Conservation (phyloP, 441 rosid species). For the Melastoma candidum region DNA sequence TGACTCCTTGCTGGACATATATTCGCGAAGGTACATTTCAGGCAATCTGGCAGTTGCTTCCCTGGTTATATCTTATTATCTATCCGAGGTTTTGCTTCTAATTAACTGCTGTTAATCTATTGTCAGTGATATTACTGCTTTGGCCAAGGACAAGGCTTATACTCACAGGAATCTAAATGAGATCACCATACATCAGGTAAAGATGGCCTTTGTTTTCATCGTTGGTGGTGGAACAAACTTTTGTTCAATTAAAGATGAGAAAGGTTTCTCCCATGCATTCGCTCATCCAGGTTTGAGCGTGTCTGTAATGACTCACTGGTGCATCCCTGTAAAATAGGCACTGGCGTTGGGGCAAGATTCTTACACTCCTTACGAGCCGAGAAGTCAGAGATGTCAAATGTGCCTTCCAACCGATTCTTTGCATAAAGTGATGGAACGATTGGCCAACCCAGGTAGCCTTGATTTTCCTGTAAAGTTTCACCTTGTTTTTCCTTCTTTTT, state of each 20-base stretch:
- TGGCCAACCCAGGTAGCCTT: slow-evolving; percentile 67
- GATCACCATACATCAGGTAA: slow-evolving; percentile 89
- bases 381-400: slow-evolving; percentile 86
- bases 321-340: slow-evolving; percentile 38
- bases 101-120: slow-evolving; percentile 3
- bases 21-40: slow-evolving; percentile 66
- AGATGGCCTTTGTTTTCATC: background rate
- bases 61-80: too few species aligned
- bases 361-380: slow-evolving; percentile 41
- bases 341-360: slow-evolving; percentile 89
- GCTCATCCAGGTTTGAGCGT: too few species aligned
- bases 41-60: too few species aligned
- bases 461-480: too few species aligned
- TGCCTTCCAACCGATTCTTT: slow-evolving; percentile 60
- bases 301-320: background rate
- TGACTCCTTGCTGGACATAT: slow-evolving; percentile 87
- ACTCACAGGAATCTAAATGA: slow-evolving; percentile 85
- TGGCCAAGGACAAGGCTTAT: slow-evolving; percentile 93
- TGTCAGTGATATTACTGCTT: slow-evolving; percentile 88
- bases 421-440: slow-evolving; percentile 65
- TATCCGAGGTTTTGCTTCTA: too few species aligned
- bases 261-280: too few species aligned
- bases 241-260: too few species aligned
- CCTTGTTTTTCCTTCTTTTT: too few species aligned
- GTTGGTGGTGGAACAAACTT: too few species aligned